Conservation (phyloP, 768 basidiomycete species). For the Paxillus rubicundulus region DNA sequence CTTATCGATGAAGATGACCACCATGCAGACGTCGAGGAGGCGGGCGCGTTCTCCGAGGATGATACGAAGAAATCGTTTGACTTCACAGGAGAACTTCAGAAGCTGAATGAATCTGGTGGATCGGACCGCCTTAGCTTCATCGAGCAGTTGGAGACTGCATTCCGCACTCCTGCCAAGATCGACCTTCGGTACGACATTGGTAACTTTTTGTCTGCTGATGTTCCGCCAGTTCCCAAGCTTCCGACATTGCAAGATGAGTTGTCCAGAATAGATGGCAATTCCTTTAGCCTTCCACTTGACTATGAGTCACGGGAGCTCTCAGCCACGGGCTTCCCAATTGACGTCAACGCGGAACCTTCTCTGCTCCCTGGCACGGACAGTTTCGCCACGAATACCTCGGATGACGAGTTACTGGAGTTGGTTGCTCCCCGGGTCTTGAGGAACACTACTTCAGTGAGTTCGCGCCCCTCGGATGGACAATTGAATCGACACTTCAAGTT, state of each 20-base stretch:
- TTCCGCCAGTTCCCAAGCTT: conserved; percentile 53
- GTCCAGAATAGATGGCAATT: conserved; percentile 20
- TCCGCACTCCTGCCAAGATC: conserved; percentile 71
- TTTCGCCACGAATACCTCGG: conserved; percentile 29
- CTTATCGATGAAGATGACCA: conserved; percentile 46
- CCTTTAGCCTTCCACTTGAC: conserved; percentile 17
- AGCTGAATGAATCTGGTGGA: conserved; percentile 65
- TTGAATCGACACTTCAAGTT: conserved; percentile 75
- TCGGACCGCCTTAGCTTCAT: conserved; percentile 75
- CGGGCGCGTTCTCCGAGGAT: conserved; percentile 47
- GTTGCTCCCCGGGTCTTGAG: conserved; percentile 17
- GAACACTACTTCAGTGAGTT: conserved; percentile 33
- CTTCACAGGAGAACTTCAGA: conserved; percentile 75
- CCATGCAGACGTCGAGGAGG: conserved; percentile 41
- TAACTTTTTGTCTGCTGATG: conserved; percentile 36
- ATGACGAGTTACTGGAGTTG: conserved; percentile 29
- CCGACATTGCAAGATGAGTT: conserved; percentile 35
- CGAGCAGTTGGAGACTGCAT: conserved; percentile 78
- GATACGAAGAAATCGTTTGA: conserved; percentile 82
- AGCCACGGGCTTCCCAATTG: conserved; percentile 17
- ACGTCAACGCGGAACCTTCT: conserved; percentile 35
- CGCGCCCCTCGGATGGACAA: conserved; percentile 58
- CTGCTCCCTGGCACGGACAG: conserved; percentile 39
- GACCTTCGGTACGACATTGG: conserved; percentile 51
- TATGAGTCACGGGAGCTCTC: conserved; percentile 17